A percentile compares a stretch with the other conserved stretches of the same genome.
phyloP scores from a whole-genome alignment of 1,284 basidiomycete genomes.

The Sporisorium graminicola region DNA sequence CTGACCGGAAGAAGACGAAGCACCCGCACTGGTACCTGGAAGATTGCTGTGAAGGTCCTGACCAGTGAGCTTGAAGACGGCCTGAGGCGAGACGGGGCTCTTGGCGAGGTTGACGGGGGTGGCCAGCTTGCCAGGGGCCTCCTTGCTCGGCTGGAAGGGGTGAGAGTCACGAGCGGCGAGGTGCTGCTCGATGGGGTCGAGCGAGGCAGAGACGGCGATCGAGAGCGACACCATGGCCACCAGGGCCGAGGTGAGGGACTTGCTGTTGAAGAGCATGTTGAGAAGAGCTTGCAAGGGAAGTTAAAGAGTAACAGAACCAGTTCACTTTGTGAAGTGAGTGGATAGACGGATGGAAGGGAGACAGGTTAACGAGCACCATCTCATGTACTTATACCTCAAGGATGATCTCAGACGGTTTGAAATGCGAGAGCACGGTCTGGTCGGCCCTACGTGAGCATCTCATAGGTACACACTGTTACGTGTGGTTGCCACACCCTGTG shows the following conservation, averaged over 20 bases:
- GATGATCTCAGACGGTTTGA: not conserved
- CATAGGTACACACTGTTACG: not conserved
- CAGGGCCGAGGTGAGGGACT: conserved; percentile 19
- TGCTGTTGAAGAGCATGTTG: conserved; percentile 20
- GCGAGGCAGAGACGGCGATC: conserved; percentile 20
- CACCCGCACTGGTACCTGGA: not conserved
- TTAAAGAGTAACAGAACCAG: not conserved
- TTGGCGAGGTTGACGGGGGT: conserved; percentile 20
- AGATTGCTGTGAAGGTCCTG: conserved; percentile 23
- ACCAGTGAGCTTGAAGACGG: conserved; percentile 28
- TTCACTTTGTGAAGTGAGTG: not conserved
- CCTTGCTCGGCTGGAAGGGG: conserved; percentile 6
- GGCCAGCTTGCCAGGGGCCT: conserved; percentile 32
- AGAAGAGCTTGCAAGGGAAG: not conserved
- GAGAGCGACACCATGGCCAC: conserved; percentile 36
- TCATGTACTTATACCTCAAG: not conserved
- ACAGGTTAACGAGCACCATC: not conserved
- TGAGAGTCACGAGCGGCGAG: conserved; percentile 15
- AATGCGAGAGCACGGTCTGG: not conserved
- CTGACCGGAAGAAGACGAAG: no score
- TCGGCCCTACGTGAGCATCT: not conserved
- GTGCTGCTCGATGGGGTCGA: conserved; percentile 30
- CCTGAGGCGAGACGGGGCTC: not conserved
- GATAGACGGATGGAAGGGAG: not conserved
- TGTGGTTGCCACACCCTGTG: not conserved